Base-by-base conservation (phyloP, 768 basidiomycete species). In the Mycena indigotica region DNA sequence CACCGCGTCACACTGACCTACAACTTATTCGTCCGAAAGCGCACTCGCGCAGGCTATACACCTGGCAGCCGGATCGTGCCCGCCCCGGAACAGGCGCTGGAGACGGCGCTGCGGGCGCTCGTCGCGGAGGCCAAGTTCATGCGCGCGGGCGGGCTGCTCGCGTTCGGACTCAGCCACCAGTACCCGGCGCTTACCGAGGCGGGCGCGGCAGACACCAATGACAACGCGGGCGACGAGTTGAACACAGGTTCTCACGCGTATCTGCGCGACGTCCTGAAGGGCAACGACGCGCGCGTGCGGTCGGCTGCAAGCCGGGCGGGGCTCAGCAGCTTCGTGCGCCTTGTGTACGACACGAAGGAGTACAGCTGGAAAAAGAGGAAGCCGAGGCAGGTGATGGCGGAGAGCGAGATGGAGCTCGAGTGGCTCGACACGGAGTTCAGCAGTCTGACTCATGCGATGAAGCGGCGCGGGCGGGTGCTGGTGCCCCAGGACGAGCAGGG, bases 1-100 rank as follows among this genome's bases (percentile, higher is more conserved):
- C 65, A 73, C 35, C 73, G 81, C 2, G 69, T 80, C 25, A 81
- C 75, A 1, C 39, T 81, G 50, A 75, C 78, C 1, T 77, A 75
- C 65, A 77, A 79, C 54, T 70, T 77, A 6, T 48, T 12, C 46
- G 24, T 25, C 6, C 24, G 24, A 26, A 24, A 48, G 12, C 46
- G 46, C 12, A 15, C 41, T 8, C 41, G 41, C 21, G 8, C 21
- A 15, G 15, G 21, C 8, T 24, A 13, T 12, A 28, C 21, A 5
- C 13, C 8, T 15, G 46, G 46, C 25, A 28, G 10, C 8, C 46
- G 46, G 13, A 8, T 48, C 25, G 4, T 26, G 24, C 46, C 46
- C 5, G 6, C 46, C 10, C 23, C 46, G 25, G 46, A 48, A 28
- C 21, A 6, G 12, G 46, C 46, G 13, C 28, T 48, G 13, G 46